Evolutionary conservation across 495 filamentous ascomycete genomes (phyloP).

Genomic region (Arthonia radiata): DNA sequence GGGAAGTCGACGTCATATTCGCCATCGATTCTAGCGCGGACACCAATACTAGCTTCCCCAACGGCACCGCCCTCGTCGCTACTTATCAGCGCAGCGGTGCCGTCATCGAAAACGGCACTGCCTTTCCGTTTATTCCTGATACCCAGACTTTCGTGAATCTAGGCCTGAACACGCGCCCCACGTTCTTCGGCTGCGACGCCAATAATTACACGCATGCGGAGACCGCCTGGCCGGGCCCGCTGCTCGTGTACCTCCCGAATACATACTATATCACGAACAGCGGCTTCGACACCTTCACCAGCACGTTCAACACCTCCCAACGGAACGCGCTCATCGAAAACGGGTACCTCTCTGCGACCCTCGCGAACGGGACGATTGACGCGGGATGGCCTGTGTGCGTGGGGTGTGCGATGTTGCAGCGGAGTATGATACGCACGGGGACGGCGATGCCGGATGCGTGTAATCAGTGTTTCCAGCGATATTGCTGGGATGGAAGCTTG

Average conservation of each 20-base stretch:
- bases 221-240: slow-evolving; percentile 23
- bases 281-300: slow-evolving; percentile 52
- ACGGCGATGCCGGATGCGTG: slow-evolving; percentile 41
- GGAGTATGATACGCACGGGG: slow-evolving; percentile 43
- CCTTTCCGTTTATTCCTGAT: slow-evolving; percentile 65
- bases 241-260: slow-evolving; percentile 84
- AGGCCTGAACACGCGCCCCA: slow-evolving; percentile 59
- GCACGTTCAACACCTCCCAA: slow-evolving; percentile 30
- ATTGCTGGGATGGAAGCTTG: slow-evolving; percentile 70
- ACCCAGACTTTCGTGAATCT: slow-evolving; percentile 68
- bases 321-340: slow-evolving; percentile 63
- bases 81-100: slow-evolving; percentile 48
- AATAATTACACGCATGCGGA: slow-evolving; percentile 30
- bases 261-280: slow-evolving; percentile 44
- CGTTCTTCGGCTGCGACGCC: slow-evolving; percentile 79
- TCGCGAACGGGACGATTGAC: slow-evolving; percentile 54
- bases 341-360: slow-evolving; percentile 58
- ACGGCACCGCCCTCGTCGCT: slow-evolving; percentile 60
- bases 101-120: slow-evolving; percentile 43
- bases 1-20: slow-evolving; percentile 74
- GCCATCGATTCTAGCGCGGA: slow-evolving; percentile 74
- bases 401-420: slow-evolving; percentile 65
- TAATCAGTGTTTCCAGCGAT: slow-evolving; percentile 44
- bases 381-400: slow-evolving; percentile 52
- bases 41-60: slow-evolving; percentile 53